Evolutionary conservation across 148 eudicot genomes (phyloP), one percentile per base, ranked within the genome.

Genomic region (Salicornia ramosissima): DNA sequence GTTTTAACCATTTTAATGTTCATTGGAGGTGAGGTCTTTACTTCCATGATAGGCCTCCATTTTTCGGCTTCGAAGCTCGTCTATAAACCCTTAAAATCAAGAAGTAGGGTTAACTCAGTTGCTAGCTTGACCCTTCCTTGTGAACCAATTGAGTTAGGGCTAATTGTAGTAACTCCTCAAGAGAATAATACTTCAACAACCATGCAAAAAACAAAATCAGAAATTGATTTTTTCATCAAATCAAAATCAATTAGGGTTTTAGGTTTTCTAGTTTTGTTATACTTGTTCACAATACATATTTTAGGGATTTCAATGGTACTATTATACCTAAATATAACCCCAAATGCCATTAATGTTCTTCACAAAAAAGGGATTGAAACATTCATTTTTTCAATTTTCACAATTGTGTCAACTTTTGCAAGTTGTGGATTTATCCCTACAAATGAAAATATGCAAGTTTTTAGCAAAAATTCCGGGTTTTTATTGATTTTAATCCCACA

Each of bases 371-470:
- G 83, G 16, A 68, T 92, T 0, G 50, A 72, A 6, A 26, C 69
- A 25, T 55, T 18, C 22, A 80, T 72, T 1, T 92, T 89, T 34
- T 75, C 90, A 0, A 5, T 82, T 2, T 92, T 87, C 70, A 74
- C 81, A 10, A 67, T 76, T 0, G 84, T 87, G 42, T 86, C 97
- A 0, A 83, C 92, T 0, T 89, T 89, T 18, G 28, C 90, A 19
- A 92, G 83, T 50, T 82, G 90, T 50, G 97, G 97, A 4, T 92
- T 78, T 51, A 26, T 80, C 10, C 96, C 92, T 2, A 89, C 89
- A 1, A 86, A 89, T 47, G 97, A 91, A 54, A 89, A 86, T 80
- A 87, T 89, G 96, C 52, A 72, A 0, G 75, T 79, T 54, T 91
- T 92, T 49, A 79, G 71, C 40, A 80, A 78, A 50, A 86, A 92